Base-by-base conservation (phyloP, 78 protist genomes). In the Dictyostelium brefeldianum region DNA sequence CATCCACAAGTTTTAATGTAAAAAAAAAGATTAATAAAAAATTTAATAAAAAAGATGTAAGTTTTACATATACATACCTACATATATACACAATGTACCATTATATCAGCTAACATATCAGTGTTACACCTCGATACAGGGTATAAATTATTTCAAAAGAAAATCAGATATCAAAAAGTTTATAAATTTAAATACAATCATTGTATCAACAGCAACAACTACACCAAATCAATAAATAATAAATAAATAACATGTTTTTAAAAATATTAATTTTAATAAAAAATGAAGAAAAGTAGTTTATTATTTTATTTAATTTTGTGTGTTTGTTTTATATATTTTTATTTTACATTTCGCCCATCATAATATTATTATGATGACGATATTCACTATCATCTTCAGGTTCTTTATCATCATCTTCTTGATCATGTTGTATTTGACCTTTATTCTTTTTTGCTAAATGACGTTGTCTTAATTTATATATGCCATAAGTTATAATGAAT, bases 1-100 rank as follows among this genome's bases (percentile, higher is more conserved):
- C 43, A 36, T 3, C 43, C 43, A 36, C 1, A 3, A 36, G 43
- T 36, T 36, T 36, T 36, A 36, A 36, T 36, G 43, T 36, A 36
- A 62, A 62, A 62, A 62, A 62, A 62, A 62, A 62, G 70, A 62
- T 62, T n/a, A 62, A 62, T 62, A 62, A 62, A 62, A 62, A 62
- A 62, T 25, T 62, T 25, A 62, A 36, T 36, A 36, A 62, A 62
- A 62, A 62, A 62, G 70, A 62, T 25, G 70, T 62, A 17, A 36
- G 70, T 62, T 11, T 62, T 57, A 9, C 9, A 0, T 22, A 17
- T 17, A n/a, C 0, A 8, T 8, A 57, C n/a, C 25, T n/a, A n/a
- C n/a, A n/a, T n/a, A n/a, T n/a, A n/a, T n/a, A 18, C 0, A 57
- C 43, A 36, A 36, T 3, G 43, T 36, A 36, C 2, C 43, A 36